Evolutionary conservation across 2,329 filamentous ascomycete species (phyloP).

Genomic region (Diaporthe batatas): DNA sequence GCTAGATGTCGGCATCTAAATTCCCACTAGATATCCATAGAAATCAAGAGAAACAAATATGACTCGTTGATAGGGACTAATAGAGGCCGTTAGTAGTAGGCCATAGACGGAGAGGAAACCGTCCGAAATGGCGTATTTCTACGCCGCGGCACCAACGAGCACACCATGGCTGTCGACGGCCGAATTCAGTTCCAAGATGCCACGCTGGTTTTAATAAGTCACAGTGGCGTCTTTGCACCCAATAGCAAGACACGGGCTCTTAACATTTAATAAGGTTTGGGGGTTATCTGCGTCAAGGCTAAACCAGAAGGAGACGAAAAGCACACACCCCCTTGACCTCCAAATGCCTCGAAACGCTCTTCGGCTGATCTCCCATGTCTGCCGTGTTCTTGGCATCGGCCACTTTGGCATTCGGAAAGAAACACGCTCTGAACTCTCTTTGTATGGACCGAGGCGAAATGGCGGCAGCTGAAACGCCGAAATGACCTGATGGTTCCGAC

Average conservation of each 20-base stretch:
- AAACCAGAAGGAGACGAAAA: conserved; percentile 7
- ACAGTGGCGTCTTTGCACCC: neutral
- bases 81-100: too few relatives aligned
- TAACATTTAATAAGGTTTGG: neutral
- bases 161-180: neutral
- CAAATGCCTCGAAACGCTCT: conserved; percentile 1
- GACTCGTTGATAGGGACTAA: too few relatives aligned
- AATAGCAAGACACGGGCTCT: neutral
- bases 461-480: conserved; percentile 30
- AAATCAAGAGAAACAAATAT: too few relatives aligned
- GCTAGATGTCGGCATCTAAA: too few relatives aligned
- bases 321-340: neutral
- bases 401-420: neutral
- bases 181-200: neutral
- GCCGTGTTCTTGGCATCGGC: conserved; percentile 26
- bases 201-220: neutral
- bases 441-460: conserved; percentile 7
- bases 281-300: neutral
- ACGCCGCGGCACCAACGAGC: too few relatives aligned
- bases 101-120: too few relatives aligned
- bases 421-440: conserved; percentile 3
- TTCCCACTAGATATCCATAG: too few relatives aligned
- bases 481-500: neutral
- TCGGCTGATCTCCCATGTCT: conserved; percentile 14
- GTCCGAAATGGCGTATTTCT: too few relatives aligned